Evolutionary conservation across 495 filamentous ascomycete genomes (phyloP), one percentile per base, ranked within the genome.

Genomic region (Parachaetomium inaequale): DNA sequence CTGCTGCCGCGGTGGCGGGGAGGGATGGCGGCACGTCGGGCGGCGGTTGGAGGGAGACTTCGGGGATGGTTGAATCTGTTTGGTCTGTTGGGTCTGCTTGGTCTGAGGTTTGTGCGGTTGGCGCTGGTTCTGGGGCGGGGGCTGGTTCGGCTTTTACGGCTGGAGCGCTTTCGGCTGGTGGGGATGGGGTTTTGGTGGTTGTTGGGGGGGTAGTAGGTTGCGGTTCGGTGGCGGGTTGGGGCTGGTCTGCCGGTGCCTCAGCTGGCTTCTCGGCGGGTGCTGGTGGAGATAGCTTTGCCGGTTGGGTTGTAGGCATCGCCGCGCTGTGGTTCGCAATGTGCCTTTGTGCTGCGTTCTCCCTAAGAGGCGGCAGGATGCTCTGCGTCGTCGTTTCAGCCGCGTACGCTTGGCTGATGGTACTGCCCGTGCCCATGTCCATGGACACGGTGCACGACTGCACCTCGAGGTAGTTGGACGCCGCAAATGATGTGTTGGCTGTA

Each of bases 391-490:
- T 43, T 17, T 59, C 66, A 14, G 61, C 25, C 8, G 61, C 26
- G 15, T 50, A 54, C 5, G 53, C 32, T 31, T 59, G 45, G 28
- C 23, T 61, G 15, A 43, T 4, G 14, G 61, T 29, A 17, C 19
- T 42, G 14, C 36, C 36, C 7, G 62, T n/a, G 6, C 28, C 54
- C 7, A 57, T 7, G 10, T 69, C 68, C 51, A 51, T 63, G 4
- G 62, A 40, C 15, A 42, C 31, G 17, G 59, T 64, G 11, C 32
- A 23, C 2, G 55, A 45, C 10, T 61, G 46, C 15, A 57, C 51
- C 3, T 66, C 69, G 21, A 66, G 49, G 36, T 63, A 68, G 61
- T 61, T 58, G 0, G 63, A 29, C 7, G 55, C 50, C 14, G 68
- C 3, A 15, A 57, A 46, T 1, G 51, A 38, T 14, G 57, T 38